Base-by-base conservation (phyloP, 768 basidiomycete species). In the Rhodotorula paludigena region DNA sequence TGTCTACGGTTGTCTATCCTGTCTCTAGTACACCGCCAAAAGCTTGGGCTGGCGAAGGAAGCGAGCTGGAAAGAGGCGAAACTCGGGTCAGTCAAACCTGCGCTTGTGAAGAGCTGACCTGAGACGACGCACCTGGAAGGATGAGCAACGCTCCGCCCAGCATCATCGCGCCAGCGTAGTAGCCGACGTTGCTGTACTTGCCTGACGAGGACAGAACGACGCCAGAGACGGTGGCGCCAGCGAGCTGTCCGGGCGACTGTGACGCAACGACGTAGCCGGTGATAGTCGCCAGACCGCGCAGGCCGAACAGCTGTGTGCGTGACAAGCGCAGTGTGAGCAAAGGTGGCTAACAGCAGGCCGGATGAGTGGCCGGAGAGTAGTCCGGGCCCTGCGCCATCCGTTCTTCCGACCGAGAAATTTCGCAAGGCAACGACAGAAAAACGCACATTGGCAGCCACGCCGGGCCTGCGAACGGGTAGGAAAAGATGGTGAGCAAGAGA, bases 211-310 rank as follows among this genome's bases (percentile, higher is more conserved):
- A n/a, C n/a, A 52, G 39, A 14, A 68, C 67, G 25, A 60, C 33
- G 32, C 67, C 67, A 0, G 62, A 54, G 3, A 68, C 38, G 4
- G 52, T 48, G 0, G 67, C 67, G 15, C 67, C 67, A 0, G 57
- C 52, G 52, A 68, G 58, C 35, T 68, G 67, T 0, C 57, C 56
- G 2, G 57, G 57, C 7, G 21, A 4, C 28, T 68, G 67, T 1
- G 38, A 18, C 4, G 62, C 53, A 33, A 68, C 59, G 47, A 68
- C 51, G 53, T 55, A 66, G 7, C 69, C 69, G 0, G 51, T 54
- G 30, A 66, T 55, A 12, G 69, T 65, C 1, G 69, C 69, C 20
- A 70, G 51, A 2, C 69, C 69, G 1, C 63, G 55, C 7, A 64
- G 57, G 20, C 69, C 69, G 30, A 70, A 70, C 2, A 70, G 44